Percentiles rank a stretch among this genome's conserved stretches.
Evolutionary conservation across 345 rosid genomes (phyloP).

Genomic region (Gossypium mustelinum): DNA sequence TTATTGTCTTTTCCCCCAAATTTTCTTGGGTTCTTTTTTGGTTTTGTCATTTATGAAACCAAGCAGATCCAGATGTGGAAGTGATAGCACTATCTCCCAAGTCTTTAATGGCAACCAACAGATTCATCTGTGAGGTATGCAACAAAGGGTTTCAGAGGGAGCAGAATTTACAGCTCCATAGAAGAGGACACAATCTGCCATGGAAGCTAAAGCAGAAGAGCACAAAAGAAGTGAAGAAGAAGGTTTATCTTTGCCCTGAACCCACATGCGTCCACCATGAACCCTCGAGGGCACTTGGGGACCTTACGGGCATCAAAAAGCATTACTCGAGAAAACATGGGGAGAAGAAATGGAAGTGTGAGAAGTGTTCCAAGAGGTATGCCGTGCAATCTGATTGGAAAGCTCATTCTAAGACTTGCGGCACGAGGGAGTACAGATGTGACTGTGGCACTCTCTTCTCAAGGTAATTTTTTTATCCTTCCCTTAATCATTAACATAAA

Average conservation of each 20-base stretch:
- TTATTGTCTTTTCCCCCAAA: neutral
- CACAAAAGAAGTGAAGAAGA: slow-evolving; percentile 70
- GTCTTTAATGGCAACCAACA: slow-evolving; percentile 84
- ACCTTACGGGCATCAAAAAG: slow-evolving; percentile 81
- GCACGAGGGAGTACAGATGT: slow-evolving; percentile 75
- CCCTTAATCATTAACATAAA: slow-evolving; percentile 1
- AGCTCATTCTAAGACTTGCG: slow-evolving; percentile 87
- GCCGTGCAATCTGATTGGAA: slow-evolving; percentile 90
- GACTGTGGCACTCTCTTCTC: slow-evolving; percentile 90
- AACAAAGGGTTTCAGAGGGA: slow-evolving; percentile 87
- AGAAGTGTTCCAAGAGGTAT: slow-evolving; percentile 70
- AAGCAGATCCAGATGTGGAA: slow-evolving; percentile 79
- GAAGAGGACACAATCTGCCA: slow-evolving; percentile 86
- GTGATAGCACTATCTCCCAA: slow-evolving; percentile 85
- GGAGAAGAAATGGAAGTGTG: slow-evolving; percentile 90
- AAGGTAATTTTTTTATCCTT: slow-evolving; percentile 37
- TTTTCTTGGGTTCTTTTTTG: neutral
- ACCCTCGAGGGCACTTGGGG: slow-evolving; percentile 77
- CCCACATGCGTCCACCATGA: slow-evolving; percentile 87
- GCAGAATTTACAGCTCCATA: slow-evolving; percentile 80
- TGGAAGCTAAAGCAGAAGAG: slow-evolving; percentile 83
- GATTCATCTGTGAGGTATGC: slow-evolving; percentile 85
- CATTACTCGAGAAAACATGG: slow-evolving; percentile 81
- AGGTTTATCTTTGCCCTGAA: slow-evolving; percentile 79
- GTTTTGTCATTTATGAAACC: neutral